Conservation (phyloP, 2,329 filamentous ascomycete genomes). For the Sordariomycetes sp. region DNA sequence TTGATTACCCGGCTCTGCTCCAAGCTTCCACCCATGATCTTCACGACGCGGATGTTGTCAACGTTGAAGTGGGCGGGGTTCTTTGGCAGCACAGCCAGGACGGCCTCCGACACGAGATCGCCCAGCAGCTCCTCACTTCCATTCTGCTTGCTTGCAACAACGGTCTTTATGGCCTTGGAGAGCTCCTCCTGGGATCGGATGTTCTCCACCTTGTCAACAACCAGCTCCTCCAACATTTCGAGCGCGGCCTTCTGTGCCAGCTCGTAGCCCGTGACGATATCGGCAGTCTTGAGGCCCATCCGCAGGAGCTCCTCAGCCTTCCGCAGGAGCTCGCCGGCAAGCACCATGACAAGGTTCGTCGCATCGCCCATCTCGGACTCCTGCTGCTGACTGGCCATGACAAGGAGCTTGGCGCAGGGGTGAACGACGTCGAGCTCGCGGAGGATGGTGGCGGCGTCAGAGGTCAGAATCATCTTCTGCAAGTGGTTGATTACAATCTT, state of each 20-base stretch:
- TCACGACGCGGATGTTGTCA: constrained; percentile 96
- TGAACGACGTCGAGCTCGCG: constrained; percentile 97
- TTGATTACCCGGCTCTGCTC: constrained; percentile 91
- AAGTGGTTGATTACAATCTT: constrained; percentile 99
- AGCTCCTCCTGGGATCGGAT: constrained; percentile 73
- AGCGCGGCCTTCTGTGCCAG: constrained; percentile 84
- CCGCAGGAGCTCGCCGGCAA: constrained; percentile 89
- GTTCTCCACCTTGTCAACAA: constrained; percentile 83
- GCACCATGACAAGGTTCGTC: constrained; percentile 91
- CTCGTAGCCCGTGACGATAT: constrained; percentile 93
- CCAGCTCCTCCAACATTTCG: constrained; percentile 75
- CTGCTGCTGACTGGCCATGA: constrained; percentile 98
- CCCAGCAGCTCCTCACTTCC: constrained; percentile 86
- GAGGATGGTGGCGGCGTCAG: constrained; percentile 93
- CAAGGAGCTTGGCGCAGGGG: constrained; percentile 90
- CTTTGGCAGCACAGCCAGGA: constrained; percentile 85
- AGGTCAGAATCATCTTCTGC: constrained; percentile 98
- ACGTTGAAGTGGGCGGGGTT: constrained; percentile 96
- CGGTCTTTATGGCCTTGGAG: constrained; percentile 89
- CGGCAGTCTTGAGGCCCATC: constrained; percentile 96
- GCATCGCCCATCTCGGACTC: constrained; percentile 98
- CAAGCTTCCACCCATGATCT: constrained; percentile 96
- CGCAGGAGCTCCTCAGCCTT: constrained; percentile 95
- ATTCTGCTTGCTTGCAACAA: constrained; percentile 93
- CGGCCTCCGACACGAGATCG: constrained; percentile 73